Evolutionary conservation across 169 alveolate species (phyloP).

Genomic region (Plasmodium cynomolgi): DNA sequence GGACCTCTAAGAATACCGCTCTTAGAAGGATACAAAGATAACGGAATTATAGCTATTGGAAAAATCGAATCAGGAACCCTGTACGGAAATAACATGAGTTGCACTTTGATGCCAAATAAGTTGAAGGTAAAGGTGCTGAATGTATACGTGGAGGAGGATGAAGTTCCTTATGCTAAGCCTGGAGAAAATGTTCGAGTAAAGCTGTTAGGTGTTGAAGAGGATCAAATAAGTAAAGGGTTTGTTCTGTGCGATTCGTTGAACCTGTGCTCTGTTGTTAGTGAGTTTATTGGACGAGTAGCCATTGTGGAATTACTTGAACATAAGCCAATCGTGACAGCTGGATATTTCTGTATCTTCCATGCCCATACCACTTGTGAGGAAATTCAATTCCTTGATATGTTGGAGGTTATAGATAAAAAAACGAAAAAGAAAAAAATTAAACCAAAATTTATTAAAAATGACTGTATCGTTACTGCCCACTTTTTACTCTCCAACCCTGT

Average conservation of each 20-base stretch:
- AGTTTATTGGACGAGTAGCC: conserved; percentile 92
- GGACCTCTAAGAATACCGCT: conserved; percentile 92
- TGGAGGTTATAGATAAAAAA: conserved; percentile 81
- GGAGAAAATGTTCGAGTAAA: conserved; percentile 93
- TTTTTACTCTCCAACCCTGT: conserved; percentile 88
- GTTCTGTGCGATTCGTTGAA: conserved; percentile 93
- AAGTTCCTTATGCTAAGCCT: conserved; percentile 90
- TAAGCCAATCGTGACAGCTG: conserved; percentile 94
- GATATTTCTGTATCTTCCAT: conserved; percentile 94
- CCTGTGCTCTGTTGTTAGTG: conserved; percentile 93
- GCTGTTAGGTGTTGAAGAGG: conserved; percentile 93
- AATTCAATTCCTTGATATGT: conserved; percentile 84
- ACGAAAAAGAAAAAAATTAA: conserved; percentile 86
- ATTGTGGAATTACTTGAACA: conserved; percentile 94
- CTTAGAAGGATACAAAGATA: conserved; percentile 93
- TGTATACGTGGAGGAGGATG: conserved; percentile 90
- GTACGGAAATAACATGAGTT: conserved; percentile 83
- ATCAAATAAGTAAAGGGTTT: conserved; percentile 95
- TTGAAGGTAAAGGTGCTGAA: conserved; percentile 87
- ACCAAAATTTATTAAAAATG: conserved; percentile 88
- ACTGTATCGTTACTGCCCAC: conserved; percentile 88
- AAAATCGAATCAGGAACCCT: conserved; percentile 91
- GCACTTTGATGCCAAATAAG: conserved; percentile 91
- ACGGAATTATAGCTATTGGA: conserved; percentile 93
- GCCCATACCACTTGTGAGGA: conserved; percentile 91